Conservation (phyloP, 2,329 filamentous ascomycete species). For the Trichophyton mentagrophytes region DNA sequence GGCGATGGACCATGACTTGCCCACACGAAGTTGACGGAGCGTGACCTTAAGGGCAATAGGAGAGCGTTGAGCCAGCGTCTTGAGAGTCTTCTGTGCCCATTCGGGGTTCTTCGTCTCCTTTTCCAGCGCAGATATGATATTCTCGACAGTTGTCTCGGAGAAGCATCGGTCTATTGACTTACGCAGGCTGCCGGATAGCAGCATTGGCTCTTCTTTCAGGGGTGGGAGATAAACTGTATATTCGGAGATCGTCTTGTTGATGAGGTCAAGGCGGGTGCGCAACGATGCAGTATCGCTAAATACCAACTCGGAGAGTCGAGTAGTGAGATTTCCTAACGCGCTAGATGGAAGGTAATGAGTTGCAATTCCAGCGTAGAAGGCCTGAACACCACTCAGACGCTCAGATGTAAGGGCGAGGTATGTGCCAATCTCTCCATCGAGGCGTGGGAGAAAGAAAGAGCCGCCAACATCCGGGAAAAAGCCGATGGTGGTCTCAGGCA, state of each 20-base stretch:
- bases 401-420: slow-evolving; percentile 90
- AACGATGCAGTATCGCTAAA: slow-evolving; percentile 66
- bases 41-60: slow-evolving; percentile 80
- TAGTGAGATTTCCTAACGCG: slow-evolving; percentile 65
- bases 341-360: slow-evolving; percentile 95
- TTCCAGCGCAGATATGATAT: slow-evolving; percentile 58
- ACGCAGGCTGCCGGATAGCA: slow-evolving; percentile 57
- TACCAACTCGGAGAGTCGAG: slow-evolving; percentile 72
- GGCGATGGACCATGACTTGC: slow-evolving; percentile 62
- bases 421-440: slow-evolving; percentile 76
- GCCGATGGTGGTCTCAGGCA: slow-evolving; percentile 96
- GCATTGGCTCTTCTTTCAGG: slow-evolving; percentile 46
- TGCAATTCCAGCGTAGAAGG: slow-evolving; percentile 80
- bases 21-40: slow-evolving; percentile 67
- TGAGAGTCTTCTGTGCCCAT: slow-evolving; percentile 69
- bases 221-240: slow-evolving; percentile 71
- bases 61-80: slow-evolving; percentile 63
- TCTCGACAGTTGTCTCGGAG: slow-evolving; percentile 50
- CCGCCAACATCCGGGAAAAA: slow-evolving; percentile 98
- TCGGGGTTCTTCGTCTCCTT: slow-evolving; percentile 42
- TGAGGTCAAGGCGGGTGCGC: slow-evolving; percentile 51
- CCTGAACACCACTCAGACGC: slow-evolving; percentile 66
- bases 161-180: slow-evolving; percentile 78
- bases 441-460: slow-evolving; percentile 84
- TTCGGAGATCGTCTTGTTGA: slow-evolving; percentile 84